A percentile compares a stretch with the other conserved stretches of the same genome.
These are phyloP conservation scores for Phellinidium pouzarii DNA, from an alignment of 1,284 basidiomycete genomes.

Conservation along the genomic window DNA sequence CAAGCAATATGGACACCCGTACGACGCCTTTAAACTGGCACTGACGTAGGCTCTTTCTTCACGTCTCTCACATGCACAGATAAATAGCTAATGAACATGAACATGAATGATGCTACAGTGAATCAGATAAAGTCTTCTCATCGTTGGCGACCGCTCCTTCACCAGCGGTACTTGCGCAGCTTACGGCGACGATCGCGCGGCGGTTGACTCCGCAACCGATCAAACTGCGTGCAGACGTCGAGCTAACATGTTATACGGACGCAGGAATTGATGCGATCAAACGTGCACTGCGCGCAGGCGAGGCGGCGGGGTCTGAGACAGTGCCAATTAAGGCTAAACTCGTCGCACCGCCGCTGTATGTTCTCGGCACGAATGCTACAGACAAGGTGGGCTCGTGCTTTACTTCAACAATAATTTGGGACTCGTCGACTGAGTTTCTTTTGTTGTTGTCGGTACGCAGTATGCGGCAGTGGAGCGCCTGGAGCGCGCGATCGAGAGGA, in stretches of 20 bases:
- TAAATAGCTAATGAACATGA: conserved; percentile 6
- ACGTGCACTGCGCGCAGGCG: conserved; percentile 84
- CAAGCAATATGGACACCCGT: conserved; percentile 89
- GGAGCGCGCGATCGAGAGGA: conserved; percentile 89
- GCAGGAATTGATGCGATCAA: conserved; percentile 98
- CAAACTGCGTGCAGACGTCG: conserved; percentile 97
- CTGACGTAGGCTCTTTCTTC: conserved; percentile 61
- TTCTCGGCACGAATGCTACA: conserved; percentile 92
- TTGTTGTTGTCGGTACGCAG: conserved; percentile 32
- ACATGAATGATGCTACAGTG: conserved; percentile 45
- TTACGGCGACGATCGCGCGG: conserved; percentile 86
- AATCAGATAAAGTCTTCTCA: conserved; percentile 81
- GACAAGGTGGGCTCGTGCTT: conserved; percentile 67
- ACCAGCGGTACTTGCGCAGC: conserved; percentile 52
- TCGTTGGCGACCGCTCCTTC: conserved; percentile 62
- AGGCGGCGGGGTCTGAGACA: conserved; percentile 78
- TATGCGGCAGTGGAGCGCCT: conserved; percentile 88
- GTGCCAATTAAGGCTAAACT: conserved; percentile 98
- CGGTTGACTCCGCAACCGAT: conserved; percentile 97
- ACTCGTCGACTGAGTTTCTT: background rate
- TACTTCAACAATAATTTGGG: conserved; percentile 1
- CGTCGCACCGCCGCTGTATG: conserved; percentile 94
- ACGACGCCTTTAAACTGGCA: conserved; percentile 97
- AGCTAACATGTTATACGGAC: conserved; percentile 95
- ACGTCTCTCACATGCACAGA: conserved; percentile 2